Evolutionary conservation across 306 rosid species (phyloP).

Genomic region (Purshia tridentata): DNA sequence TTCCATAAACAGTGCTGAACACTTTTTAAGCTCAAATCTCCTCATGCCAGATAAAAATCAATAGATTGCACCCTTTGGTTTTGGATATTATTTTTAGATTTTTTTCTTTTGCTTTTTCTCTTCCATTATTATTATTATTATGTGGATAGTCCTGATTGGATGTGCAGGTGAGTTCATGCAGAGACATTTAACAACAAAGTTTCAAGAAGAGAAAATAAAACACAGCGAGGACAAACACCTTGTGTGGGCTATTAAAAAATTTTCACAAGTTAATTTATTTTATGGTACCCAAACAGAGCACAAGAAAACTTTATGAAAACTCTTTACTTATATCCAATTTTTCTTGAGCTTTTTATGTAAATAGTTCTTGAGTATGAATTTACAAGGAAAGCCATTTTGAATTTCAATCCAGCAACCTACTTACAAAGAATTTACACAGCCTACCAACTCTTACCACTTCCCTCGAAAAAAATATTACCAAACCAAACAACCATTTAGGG

Average conservation of each 20-base stretch:
- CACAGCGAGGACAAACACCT: not conserved
- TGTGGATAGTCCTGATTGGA: too few relatives aligned
- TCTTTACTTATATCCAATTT: not conserved
- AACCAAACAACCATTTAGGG: slow-evolving; percentile 4
- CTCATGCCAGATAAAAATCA: too few relatives aligned
- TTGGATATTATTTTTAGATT: too few relatives aligned
- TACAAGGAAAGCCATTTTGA: slow-evolving; percentile 18
- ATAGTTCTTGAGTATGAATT: slow-evolving; percentile 1
- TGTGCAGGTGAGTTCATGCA: too few relatives aligned
- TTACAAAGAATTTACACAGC: slow-evolving; percentile 34
- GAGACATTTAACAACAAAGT: too few relatives aligned
- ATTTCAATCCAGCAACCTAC: slow-evolving; percentile 12
- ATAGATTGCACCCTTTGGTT: too few relatives aligned
- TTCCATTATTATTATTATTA: too few relatives aligned
- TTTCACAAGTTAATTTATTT: not conserved
- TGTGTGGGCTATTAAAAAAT: not conserved
- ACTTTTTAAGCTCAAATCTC: too few relatives aligned
- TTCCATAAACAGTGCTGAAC: too few relatives aligned
- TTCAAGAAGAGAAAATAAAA: not conserved
- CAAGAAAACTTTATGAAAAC: not conserved
- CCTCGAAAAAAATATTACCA: not conserved
- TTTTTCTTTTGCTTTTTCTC: too few relatives aligned
- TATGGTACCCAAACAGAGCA: not conserved
- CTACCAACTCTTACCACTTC: slow-evolving; percentile 18
- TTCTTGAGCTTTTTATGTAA: slow-evolving; percentile 6